Conservation (phyloP, 805 yeast species). For the Lipomyces kockii region DNA sequence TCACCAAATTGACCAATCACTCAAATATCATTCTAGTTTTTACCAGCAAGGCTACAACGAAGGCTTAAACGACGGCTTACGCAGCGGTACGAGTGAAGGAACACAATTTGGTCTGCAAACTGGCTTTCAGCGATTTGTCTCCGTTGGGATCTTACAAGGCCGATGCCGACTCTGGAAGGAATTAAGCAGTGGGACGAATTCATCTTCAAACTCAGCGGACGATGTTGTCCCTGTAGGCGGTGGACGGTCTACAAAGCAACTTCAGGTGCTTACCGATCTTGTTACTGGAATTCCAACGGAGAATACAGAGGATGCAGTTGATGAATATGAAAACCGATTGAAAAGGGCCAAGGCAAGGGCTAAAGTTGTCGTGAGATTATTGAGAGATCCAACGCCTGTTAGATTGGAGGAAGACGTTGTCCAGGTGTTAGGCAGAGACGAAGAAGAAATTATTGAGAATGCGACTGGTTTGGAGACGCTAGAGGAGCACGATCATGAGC, state of each 20-base stretch:
- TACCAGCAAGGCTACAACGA: conserved; percentile 73
- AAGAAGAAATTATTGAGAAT: conserved; percentile 47
- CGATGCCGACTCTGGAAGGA: conserved; percentile 48
- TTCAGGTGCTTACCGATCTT: conserved; percentile 42
- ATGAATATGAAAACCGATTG: conserved; percentile 56
- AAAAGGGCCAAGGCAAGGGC: conserved; percentile 65
- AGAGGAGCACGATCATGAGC: conserved; percentile 6
- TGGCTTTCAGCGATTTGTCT: conserved; percentile 50
- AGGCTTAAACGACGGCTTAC: conserved; percentile 66
- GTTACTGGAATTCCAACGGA: conserved; percentile 46
- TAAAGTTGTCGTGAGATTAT: conserved; percentile 53
- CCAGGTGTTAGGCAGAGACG: conserved; percentile 43
- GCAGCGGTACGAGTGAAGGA: conserved; percentile 71
- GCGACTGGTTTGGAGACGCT: conserved; percentile 9
- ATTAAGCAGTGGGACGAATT: neutral
- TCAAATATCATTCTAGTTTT: conserved; percentile 24
- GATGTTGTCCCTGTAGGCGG: conserved; percentile 39
- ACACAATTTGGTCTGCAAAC: conserved; percentile 71
- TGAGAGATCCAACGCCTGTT: conserved; percentile 41
- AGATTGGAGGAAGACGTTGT: conserved; percentile 45
- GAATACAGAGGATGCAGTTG: conserved; percentile 63
- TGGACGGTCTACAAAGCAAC: conserved; percentile 21
- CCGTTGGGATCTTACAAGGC: conserved; percentile 71
- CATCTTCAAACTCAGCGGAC: neutral
- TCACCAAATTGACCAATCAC: neutral